Conservation (phyloP, 345 rosid species). For the Heritiera littoralis region DNA sequence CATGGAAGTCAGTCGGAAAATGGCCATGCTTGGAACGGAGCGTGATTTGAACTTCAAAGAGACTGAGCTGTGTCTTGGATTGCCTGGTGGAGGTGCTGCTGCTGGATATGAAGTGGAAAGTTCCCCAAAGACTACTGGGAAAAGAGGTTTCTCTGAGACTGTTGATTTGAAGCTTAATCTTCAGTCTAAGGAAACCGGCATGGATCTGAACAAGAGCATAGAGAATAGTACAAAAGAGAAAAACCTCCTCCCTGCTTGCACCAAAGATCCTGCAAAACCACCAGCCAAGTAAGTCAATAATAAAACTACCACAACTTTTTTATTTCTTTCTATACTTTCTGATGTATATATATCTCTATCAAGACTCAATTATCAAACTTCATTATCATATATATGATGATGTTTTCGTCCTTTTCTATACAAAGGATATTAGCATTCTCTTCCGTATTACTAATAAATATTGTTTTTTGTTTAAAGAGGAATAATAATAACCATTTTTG, state of each 20-base stretch:
- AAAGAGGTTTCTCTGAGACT: conserved; percentile 76
- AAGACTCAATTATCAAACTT: not conserved
- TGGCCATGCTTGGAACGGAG: conserved; percentile 34
- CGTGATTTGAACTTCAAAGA: conserved; percentile 50
- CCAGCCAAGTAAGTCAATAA: conserved; percentile 59
- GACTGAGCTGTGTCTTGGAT: conserved; percentile 77
- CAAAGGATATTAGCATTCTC: conserved; percentile 14
- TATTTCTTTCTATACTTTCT: conserved; percentile 1
- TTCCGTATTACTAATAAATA: not conserved
- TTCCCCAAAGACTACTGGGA: conserved; percentile 44
- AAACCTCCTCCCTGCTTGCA: conserved; percentile 33
- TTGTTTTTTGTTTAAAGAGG: not conserved
- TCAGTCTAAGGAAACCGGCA: conserved; percentile 38
- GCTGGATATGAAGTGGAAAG: conserved; percentile 31
- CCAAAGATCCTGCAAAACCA: conserved; percentile 67
- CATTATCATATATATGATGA: not conserved
- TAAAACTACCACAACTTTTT: not conserved
- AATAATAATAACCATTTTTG: not conserved
- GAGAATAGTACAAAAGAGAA: conserved; percentile 38
- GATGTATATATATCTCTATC: not conserved
- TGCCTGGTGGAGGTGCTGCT: conserved; percentile 47
- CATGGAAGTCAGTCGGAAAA: conserved; percentile 29
- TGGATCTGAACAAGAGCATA: conserved; percentile 43
- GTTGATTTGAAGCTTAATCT: conserved; percentile 75
- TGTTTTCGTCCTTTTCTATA: not conserved